These are phyloP conservation scores for Yarrowia sp. DNA, from an alignment of 805 yeast species.

Conservation along the genomic window DNA sequence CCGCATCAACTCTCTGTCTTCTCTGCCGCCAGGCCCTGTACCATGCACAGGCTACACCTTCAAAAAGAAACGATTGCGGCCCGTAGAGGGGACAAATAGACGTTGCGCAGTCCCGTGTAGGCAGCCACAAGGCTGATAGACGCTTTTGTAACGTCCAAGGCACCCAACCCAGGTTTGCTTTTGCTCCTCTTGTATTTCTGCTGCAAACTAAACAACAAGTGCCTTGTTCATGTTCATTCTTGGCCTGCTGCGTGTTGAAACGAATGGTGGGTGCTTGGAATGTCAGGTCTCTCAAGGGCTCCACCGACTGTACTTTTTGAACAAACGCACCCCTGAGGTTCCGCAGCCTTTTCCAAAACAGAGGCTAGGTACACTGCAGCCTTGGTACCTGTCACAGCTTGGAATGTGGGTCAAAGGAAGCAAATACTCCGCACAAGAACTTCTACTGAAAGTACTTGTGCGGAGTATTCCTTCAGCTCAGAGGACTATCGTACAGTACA, in stretches of 20 bases:
- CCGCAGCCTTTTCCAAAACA: conserved; percentile 12
- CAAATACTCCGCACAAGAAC: too few species aligned
- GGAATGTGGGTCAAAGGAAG: neutral
- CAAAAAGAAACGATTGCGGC: conserved; percentile 5
- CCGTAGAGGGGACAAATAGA: neutral
- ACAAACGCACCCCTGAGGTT: conserved; percentile 9
- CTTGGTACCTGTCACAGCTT: neutral
- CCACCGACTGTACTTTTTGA: neutral
- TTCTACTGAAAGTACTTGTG: too few species aligned
- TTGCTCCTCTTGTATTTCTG: too few species aligned
- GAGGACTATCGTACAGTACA: too few species aligned
- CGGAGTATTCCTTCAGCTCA: too few species aligned
- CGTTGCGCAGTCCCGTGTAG: neutral
- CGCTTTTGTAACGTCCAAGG: too few species aligned
- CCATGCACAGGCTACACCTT: too few species aligned
- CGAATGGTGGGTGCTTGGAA: conserved; percentile 2
- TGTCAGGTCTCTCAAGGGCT: neutral
- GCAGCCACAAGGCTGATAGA: neutral
- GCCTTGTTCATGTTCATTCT: neutral
- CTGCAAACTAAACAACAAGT: neutral
- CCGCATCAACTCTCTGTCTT: neutral
- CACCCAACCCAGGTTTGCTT: too few species aligned
- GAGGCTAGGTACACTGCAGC: neutral
- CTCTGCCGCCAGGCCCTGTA: too few species aligned
- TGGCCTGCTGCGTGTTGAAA: neutral